Percentiles rank a stretch among this genome's conserved stretches.
Conservation (phyloP, 139 green algal species). For the Pleodorina starrii region DNA sequence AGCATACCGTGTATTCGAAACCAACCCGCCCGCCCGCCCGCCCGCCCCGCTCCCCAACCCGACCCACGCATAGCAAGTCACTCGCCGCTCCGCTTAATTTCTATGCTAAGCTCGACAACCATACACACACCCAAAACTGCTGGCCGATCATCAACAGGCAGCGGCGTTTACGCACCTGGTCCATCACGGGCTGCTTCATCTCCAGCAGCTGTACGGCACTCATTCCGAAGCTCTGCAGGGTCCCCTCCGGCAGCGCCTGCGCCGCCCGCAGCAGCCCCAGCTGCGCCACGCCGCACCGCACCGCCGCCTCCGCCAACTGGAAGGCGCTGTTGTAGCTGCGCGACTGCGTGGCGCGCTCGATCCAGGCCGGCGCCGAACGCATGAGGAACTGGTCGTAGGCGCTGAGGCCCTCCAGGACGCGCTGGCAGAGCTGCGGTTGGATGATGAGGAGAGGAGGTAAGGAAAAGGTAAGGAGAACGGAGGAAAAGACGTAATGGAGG, state of each 20-base stretch:
- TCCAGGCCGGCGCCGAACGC: neutral
- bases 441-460: too few species aligned
- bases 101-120: neutral
- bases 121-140: too few species aligned
- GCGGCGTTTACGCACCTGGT: conserved; percentile 11
- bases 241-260: neutral
- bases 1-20: too few species aligned
- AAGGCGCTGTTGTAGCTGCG: conserved; percentile 11
- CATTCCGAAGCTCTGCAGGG: neutral
- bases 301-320: neutral
- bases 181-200: neutral
- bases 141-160: too few species aligned
- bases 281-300: conserved; percentile 32
- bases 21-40: too few species aligned
- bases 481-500: too few species aligned
- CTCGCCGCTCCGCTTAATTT: neutral
- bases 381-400: neutral
- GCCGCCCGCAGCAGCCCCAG: conserved; percentile 13
- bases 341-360: neutral
- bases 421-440: neutral
- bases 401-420: neutral
- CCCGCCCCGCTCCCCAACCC: too few species aligned
- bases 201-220: neutral
- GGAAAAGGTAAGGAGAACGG: too few species aligned
- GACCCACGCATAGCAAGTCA: neutral